phyloP scores from a whole-genome alignment of 768 basidiomycete genomes.

The Boletus pseudopeckii region DNA sequence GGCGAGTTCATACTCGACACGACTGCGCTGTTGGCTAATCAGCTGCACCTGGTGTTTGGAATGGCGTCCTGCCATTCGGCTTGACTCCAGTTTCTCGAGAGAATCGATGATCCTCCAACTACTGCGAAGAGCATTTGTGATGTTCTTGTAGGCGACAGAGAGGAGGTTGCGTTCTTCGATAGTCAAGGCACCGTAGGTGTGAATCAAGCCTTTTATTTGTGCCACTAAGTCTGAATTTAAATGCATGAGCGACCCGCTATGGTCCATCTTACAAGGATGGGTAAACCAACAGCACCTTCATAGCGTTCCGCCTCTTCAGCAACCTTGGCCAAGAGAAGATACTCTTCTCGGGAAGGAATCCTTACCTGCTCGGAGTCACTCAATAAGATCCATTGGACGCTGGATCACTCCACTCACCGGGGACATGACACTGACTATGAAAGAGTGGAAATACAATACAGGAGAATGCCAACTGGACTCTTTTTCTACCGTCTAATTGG shows the following conservation, averaged over 20 bases:
- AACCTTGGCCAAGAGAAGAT: slow-evolving; percentile 68
- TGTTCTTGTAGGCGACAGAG: slow-evolving; percentile 88
- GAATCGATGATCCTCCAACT: slow-evolving; percentile 82
- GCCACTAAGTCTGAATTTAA: slow-evolving; percentile 59
- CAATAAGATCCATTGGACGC: background rate
- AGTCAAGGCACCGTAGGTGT: slow-evolving; percentile 64
- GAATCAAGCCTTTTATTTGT: slow-evolving; percentile 74
- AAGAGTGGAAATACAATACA: slow-evolving; percentile 7
- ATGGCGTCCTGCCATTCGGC: slow-evolving; percentile 30
- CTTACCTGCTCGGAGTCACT: slow-evolving; percentile 24
- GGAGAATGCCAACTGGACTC: slow-evolving; percentile 6
- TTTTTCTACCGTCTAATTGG: slow-evolving; percentile 31
- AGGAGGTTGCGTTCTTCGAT: slow-evolving; percentile 87
- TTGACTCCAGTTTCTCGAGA: slow-evolving; percentile 59
- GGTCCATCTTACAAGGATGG: background rate
- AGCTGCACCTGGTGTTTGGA: slow-evolving; percentile 51
- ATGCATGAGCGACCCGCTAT: slow-evolving; percentile 9
- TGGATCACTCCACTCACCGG: slow-evolving; percentile 23
- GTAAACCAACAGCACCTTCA: slow-evolving; percentile 52
- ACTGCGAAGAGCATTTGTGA: slow-evolving; percentile 76
- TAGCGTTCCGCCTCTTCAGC: slow-evolving; percentile 88
- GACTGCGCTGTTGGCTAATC: slow-evolving; percentile 68
- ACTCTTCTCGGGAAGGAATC: slow-evolving; percentile 37
- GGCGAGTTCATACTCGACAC: slow-evolving; percentile 74
- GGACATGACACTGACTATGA: slow-evolving; percentile 21